Conservation (phyloP, 345 rosid genomes). For the Iberis pinnata region DNA sequence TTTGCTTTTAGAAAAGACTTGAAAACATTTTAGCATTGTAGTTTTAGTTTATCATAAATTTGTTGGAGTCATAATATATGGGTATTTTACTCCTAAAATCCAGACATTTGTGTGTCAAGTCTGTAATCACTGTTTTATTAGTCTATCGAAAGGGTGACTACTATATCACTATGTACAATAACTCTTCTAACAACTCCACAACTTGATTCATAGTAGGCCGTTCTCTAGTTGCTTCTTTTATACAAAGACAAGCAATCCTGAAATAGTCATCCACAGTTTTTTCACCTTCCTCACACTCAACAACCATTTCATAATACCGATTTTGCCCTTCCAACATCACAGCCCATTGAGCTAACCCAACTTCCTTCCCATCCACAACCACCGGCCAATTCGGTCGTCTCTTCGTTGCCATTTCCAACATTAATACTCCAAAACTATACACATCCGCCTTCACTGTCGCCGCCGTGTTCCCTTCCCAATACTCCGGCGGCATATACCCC, state of each 20-base stretch:
- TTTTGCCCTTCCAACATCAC: conserved; percentile 33
- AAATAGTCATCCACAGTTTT: conserved; percentile 44
- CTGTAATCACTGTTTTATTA: too few relatives aligned
- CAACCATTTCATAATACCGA: conserved; percentile 50
- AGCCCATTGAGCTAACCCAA: conserved; percentile 59
- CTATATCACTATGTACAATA: not conserved
- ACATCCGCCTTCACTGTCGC: conserved; percentile 67
- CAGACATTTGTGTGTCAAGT: too few relatives aligned
- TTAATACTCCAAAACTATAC: conserved; percentile 72
- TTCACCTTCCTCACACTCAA: conserved; percentile 10
- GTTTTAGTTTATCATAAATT: too few relatives aligned
- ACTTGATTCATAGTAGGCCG: conserved; percentile 57
- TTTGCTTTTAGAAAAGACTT: too few relatives aligned
- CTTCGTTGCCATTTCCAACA: conserved; percentile 63
- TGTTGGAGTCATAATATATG: too few relatives aligned
- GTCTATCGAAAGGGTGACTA: too few relatives aligned
- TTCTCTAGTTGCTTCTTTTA: conserved; percentile 33
- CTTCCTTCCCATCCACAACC: conserved; percentile 27
- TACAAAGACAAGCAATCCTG: conserved; percentile 52
- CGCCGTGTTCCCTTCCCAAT: conserved; percentile 53
- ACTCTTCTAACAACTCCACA: conserved; percentile 27
- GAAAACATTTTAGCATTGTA: too few relatives aligned
- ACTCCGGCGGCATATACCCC: conserved; percentile 99
- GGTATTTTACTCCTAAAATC: too few relatives aligned
- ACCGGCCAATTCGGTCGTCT: conserved; percentile 60